A percentile compares a stretch with the other conserved stretches of the same genome.
These are phyloP conservation scores for Nakazawaea wyomingensis DNA, from an alignment of 805 yeast species.

Conservation along the genomic window DNA sequence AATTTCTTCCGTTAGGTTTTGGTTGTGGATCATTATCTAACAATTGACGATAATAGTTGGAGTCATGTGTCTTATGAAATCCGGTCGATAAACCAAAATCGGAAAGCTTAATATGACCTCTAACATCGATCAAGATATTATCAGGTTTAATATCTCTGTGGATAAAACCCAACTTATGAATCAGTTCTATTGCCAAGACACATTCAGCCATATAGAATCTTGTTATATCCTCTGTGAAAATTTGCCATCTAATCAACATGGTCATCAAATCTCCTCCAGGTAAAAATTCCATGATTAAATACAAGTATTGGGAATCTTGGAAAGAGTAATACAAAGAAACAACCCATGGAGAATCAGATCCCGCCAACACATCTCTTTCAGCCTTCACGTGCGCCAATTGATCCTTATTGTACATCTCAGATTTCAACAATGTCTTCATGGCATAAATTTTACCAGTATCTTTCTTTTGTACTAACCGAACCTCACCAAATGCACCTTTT, in stretches of 20 bases:
- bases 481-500: conserved; percentile 98
- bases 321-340: conserved; percentile 78
- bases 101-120: conserved; percentile 60
- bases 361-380: conserved; percentile 91
- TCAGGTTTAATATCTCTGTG: conserved; percentile 98
- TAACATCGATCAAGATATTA: conserved; percentile 64
- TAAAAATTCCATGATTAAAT: conserved; percentile 73
- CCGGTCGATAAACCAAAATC: conserved; percentile 87
- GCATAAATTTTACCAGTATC: conserved; percentile 93
- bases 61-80: conserved; percentile 89
- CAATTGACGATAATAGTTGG: conserved; percentile 77
- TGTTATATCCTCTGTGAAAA: conserved; percentile 88
- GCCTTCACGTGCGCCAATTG: conserved; percentile 95
- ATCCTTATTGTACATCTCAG: conserved; percentile 93
- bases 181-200: conserved; percentile 90
- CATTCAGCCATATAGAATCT: conserved; percentile 95
- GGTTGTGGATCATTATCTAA: conserved; percentile 55
- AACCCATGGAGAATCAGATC: conserved; percentile 85
- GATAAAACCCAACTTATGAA: conserved; percentile 88
- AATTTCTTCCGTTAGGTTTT: conserved; percentile 44
- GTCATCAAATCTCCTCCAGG: conserved; percentile 93
- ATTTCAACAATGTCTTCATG: conserved; percentile 85
- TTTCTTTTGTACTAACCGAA: conserved; percentile 83
- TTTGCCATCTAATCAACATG: conserved; percentile 91
- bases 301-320: conserved; percentile 71